These are phyloP conservation scores for Datura wrightii DNA, from an alignment of 257 asterid species.

Conservation along the genomic window DNA sequence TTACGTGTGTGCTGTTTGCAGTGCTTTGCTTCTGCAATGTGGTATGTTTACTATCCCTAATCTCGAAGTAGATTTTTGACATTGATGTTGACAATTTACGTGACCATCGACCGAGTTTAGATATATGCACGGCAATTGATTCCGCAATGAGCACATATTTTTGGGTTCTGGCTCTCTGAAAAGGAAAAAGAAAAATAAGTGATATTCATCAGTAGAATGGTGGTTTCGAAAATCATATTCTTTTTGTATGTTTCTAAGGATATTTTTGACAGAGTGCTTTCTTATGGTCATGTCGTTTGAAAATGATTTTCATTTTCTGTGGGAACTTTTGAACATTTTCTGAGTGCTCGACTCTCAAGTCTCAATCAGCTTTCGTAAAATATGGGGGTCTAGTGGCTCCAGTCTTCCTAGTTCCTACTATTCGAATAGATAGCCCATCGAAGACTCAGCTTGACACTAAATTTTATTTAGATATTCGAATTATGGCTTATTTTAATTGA, in stretches of 20 bases:
- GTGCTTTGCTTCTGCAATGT: background rate
- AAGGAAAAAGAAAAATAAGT: background rate
- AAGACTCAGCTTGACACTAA: too few relatives aligned
- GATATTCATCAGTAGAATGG: background rate
- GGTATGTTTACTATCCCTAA: background rate
- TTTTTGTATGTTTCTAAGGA: background rate
- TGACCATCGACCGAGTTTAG: background rate
- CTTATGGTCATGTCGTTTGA: background rate
- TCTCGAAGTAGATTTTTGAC: background rate
- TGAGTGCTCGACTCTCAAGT: constrained; percentile 12
- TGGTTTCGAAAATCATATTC: background rate
- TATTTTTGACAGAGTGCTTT: background rate
- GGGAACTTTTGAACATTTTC: background rate
- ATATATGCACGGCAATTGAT: background rate
- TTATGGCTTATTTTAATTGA: too few relatives aligned
- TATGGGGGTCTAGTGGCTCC: background rate
- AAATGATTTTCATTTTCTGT: background rate
- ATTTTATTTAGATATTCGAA: too few relatives aligned
- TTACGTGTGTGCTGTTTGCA: background rate
- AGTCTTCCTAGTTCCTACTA: background rate
- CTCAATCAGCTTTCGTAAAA: background rate
- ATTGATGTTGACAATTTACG: background rate
- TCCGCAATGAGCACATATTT: background rate
- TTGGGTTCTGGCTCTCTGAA: background rate
- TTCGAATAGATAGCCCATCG: background rate